Conservation (phyloP, 2,329 filamentous ascomycete genomes). For the Fusarium solani-melongenae region DNA sequence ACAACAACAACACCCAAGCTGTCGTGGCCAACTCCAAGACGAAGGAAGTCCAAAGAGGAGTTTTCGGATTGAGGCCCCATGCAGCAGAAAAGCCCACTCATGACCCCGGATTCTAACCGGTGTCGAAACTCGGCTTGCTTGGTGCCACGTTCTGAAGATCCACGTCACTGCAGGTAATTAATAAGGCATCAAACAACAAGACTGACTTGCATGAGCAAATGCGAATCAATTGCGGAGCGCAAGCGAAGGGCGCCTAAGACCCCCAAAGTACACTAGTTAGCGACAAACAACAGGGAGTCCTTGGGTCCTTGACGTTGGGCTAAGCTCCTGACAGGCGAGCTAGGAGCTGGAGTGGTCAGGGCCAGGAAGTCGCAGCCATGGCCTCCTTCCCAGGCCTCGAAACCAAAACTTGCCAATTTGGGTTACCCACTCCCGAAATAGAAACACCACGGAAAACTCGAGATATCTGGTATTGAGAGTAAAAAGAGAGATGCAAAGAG, state of each 20-base stretch:
- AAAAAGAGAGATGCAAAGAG: background rate
- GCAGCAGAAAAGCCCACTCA: conserved; percentile 6
- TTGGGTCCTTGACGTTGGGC: background rate
- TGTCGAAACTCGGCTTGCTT: background rate
- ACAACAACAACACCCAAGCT: background rate
- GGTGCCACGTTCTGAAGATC: conserved; percentile 9
- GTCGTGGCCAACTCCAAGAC: background rate
- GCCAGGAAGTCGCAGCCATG: background rate
- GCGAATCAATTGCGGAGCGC: background rate
- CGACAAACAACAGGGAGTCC: background rate
- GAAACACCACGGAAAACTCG: background rate
- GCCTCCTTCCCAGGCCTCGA: background rate
- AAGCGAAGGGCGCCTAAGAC: background rate
- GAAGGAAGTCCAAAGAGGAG: background rate
- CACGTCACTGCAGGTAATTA: background rate
- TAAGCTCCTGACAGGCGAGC: background rate
- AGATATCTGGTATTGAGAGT: background rate
- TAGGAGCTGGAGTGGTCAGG: background rate
- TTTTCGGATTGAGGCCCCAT: background rate
- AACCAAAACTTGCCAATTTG: conserved; percentile 1
- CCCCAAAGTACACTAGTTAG: background rate
- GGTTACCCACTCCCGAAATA: background rate
- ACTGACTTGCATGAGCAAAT: background rate
- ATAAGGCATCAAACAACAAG: background rate
- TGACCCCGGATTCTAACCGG: conserved; percentile 5